Conservation (phyloP, 2,329 filamentous ascomycete species). For the Myriosclerotinia curreyana region DNA sequence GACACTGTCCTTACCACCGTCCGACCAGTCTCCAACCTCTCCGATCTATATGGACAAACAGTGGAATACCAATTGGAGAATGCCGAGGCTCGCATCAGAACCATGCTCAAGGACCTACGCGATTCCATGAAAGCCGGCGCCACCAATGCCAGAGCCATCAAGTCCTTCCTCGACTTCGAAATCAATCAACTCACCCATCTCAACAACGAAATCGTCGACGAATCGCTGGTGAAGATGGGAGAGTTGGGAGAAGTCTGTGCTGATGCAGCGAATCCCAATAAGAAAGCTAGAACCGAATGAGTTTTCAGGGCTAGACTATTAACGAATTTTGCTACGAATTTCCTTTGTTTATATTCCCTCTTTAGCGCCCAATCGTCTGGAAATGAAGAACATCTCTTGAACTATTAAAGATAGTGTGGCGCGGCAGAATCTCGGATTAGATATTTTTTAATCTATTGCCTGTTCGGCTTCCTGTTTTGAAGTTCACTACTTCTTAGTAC, state of each 20-base stretch:
- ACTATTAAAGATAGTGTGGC: not conserved
- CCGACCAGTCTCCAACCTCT: constrained; percentile 41
- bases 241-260: constrained; percentile 33
- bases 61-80: constrained; percentile 43
- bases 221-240: constrained; percentile 36
- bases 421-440: not conserved
- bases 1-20: constrained; percentile 43
- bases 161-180: constrained; percentile 41
- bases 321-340: constrained; percentile 20
- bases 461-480: not conserved
- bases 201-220: constrained; percentile 39
- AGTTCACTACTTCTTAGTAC: constrained; percentile 3
- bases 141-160: constrained; percentile 40
- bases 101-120: constrained; percentile 39
- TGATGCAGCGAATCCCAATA: constrained; percentile 29
- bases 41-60: constrained; percentile 42
- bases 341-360: constrained; percentile 20
- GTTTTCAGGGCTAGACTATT: not conserved
- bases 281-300: constrained; percentile 29
- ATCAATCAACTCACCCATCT: constrained; percentile 36
- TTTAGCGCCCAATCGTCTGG: not conserved
- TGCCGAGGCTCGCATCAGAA: constrained; percentile 40
- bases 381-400: not conserved
- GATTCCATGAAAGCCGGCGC: constrained; percentile 40
- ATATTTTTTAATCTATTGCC: constrained; percentile 1